phyloP scores from a whole-genome alignment of 1,139 yeast genomes.

The Meyerozyma carpophila region DNA sequence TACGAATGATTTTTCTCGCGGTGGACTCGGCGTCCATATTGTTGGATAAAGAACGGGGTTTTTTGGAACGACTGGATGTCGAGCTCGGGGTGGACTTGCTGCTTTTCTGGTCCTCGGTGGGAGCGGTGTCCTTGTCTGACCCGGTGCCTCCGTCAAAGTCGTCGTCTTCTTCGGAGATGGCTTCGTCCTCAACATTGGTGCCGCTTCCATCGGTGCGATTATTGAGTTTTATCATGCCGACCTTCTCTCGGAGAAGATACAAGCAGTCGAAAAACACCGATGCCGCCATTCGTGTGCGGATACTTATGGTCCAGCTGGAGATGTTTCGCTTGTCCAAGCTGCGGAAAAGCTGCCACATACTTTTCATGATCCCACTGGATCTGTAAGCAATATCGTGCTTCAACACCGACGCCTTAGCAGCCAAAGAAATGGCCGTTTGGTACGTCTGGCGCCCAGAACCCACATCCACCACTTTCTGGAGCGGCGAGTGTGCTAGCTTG shows the following conservation, averaged over 20 bases:
- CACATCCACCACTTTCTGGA: conserved; percentile 61
- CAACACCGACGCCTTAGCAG: conserved; percentile 75
- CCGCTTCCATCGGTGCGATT: conserved; percentile 17
- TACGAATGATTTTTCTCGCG: conserved; percentile 67
- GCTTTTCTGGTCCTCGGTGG: conserved; percentile 12
- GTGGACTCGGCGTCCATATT: conserved; percentile 60
- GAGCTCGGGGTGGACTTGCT: conserved; percentile 38
- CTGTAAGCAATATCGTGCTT: conserved; percentile 92
- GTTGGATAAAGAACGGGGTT: conserved; percentile 46
- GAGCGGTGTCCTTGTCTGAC: conserved; percentile 20
- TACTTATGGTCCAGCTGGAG: conserved; percentile 43
- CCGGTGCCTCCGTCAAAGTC: conserved; percentile 8
- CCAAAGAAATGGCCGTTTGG: conserved; percentile 61
- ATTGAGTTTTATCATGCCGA: conserved; percentile 72
- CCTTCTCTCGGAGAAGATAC: conserved; percentile 76
- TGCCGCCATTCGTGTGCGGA: conserved; percentile 83
- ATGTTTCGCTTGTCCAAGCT: conserved; percentile 43
- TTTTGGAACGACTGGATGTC: conserved; percentile 26
- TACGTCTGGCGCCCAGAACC: conserved; percentile 70
- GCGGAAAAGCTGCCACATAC: conserved; percentile 84
- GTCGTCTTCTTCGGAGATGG: conserved; percentile 6
- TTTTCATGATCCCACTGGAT: conserved; percentile 89
- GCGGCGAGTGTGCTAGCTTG: conserved; percentile 69
- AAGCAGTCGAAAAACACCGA: conserved; percentile 88
- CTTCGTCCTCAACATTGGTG: conserved; percentile 10